Conservation (phyloP, 2,329 filamentous ascomycete genomes). For the Gaeumannomyces sp. region DNA sequence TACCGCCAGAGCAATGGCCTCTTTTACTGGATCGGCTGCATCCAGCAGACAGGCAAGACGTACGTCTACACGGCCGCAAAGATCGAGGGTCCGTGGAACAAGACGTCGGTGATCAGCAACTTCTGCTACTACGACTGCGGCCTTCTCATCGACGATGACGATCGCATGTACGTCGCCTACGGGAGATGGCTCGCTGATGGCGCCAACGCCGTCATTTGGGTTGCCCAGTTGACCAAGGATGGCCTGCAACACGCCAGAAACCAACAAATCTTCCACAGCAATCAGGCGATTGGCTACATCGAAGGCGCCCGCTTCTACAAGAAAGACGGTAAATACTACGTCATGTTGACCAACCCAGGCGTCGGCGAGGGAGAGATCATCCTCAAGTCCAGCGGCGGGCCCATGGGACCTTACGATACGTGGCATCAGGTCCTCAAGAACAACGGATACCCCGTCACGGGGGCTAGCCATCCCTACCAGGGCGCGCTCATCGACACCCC, state of each 20-base stretch:
- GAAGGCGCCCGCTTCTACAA: constrained; percentile 54
- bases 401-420: constrained; percentile 46
- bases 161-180: constrained; percentile 51
- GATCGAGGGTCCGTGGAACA: constrained; percentile 24
- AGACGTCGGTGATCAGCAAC: constrained; percentile 4
- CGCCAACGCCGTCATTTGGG: constrained; percentile 33
- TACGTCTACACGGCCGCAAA: constrained; percentile 44
- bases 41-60: constrained; percentile 26
- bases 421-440: constrained; percentile 33
- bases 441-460: constrained; percentile 32
- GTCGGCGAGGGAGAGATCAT: constrained; percentile 34
- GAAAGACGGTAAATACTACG: constrained; percentile 32
- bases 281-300: constrained; percentile 31
- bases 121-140: constrained; percentile 53
- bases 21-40: constrained; percentile 54
- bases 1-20: constrained; percentile 41
- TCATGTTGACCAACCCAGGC: constrained; percentile 32
- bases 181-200: constrained; percentile 22
- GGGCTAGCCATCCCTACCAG: constrained; percentile 44
- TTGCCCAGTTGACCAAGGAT: constrained; percentile 45
- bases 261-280: constrained; percentile 24
- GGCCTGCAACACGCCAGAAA: constrained; percentile 37
- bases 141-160: constrained; percentile 50
- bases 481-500: constrained; percentile 48
- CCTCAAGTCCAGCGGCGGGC: constrained; percentile 37